Conservation (phyloP, 345 rosid species). For the Rhodamnia rubescens region DNA sequence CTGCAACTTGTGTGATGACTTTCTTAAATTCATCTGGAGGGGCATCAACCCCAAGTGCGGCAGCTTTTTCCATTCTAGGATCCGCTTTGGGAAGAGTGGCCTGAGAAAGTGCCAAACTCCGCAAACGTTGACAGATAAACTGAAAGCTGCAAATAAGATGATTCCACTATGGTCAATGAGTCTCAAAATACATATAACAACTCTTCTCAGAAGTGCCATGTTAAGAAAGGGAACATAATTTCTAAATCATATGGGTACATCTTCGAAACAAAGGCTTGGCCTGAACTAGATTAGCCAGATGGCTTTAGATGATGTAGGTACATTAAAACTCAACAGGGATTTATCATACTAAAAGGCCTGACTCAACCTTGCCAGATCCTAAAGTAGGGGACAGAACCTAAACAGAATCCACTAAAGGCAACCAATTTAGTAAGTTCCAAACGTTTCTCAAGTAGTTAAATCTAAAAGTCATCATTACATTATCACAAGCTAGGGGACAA, state of each 20-base stretch:
- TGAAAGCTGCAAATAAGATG: conserved; percentile 34
- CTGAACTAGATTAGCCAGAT: background rate
- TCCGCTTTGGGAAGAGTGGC: conserved; percentile 58
- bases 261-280: background rate
- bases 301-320: background rate
- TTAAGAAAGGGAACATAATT: background rate
- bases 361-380: background rate
- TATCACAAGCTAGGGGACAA: background rate
- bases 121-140: conserved; percentile 48
- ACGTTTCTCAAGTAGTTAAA: background rate
- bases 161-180: background rate
- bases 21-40: conserved; percentile 41
- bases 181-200: background rate
- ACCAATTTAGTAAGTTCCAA: background rate
- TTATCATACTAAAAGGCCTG: background rate
- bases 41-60: conserved; percentile 58
- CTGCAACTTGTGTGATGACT: conserved; percentile 28
- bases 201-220: background rate
- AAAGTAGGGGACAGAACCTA: background rate
- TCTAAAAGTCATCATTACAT: background rate
- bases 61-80: conserved; percentile 34
- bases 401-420: background rate
- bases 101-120: conserved; percentile 55
- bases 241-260: background rate
- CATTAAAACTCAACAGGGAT: background rate